These are phyloP conservation scores for Fraxinus anomala DNA, from an alignment of 257 asterid genomes.

Conservation along the genomic window DNA sequence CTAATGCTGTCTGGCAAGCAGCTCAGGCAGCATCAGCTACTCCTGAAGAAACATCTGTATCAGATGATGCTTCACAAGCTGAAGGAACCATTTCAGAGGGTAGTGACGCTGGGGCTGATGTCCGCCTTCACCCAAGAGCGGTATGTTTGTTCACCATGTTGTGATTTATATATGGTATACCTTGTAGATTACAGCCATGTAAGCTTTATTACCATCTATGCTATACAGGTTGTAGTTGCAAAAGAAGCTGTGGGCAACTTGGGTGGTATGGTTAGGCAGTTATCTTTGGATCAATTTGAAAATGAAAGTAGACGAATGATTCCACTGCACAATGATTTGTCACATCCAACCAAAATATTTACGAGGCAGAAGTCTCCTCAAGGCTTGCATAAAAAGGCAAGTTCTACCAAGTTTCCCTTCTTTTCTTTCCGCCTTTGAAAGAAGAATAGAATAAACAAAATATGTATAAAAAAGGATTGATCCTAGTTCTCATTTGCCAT, in stretches of 20 bases:
- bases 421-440: constrained; percentile 6
- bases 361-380: constrained; percentile 89
- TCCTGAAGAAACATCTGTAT: constrained; percentile 77
- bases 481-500: constrained; percentile 23
- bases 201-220: constrained; percentile 26
- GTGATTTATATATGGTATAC: neutral
- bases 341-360: constrained; percentile 81
- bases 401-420: constrained; percentile 22
- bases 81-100: constrained; percentile 77
- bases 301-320: constrained; percentile 96
- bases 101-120: constrained; percentile 81
- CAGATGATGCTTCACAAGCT: constrained; percentile 76
- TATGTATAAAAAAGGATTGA: neutral
- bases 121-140: constrained; percentile 96
- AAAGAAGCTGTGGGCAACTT: constrained; percentile 92
- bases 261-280: constrained; percentile 98
- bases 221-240: constrained; percentile 93
- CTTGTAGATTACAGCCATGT: constrained; percentile 11
- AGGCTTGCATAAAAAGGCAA: constrained; percentile 98
- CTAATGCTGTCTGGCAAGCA: constrained; percentile 94
- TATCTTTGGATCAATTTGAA: constrained; percentile 96
- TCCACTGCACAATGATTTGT: constrained; percentile 69
- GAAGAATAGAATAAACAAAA: neutral
- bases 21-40: constrained; percentile 65
- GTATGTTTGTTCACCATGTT: constrained; percentile 42